A percentile compares a stretch with the other conserved stretches of the same genome.
Conservation (phyloP, 495 filamentous ascomycete genomes). For the Pyronema omphalodes region DNA sequence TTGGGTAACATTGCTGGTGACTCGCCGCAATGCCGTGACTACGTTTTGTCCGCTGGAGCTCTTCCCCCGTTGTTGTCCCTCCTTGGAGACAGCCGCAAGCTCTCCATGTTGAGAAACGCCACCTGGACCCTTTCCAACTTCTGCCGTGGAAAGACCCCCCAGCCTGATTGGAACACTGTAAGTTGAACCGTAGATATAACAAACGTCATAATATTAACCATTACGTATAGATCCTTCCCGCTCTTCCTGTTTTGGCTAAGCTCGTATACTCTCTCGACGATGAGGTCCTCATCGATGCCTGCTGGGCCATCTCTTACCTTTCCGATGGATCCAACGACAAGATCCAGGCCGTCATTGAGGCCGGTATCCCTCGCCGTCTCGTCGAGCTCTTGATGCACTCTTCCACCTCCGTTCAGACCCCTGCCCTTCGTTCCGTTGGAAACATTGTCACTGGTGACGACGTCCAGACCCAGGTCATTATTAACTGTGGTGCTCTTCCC, state of each 20-base stretch:
- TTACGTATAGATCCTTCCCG: conserved; percentile 63
- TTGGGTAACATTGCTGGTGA: conserved; percentile 98
- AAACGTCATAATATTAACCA: conserved; percentile 12
- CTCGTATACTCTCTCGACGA: conserved; percentile 97
- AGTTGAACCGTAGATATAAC: conserved; percentile 25
- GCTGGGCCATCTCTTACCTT: conserved; percentile 98
- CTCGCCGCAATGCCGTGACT: conserved; percentile 91
- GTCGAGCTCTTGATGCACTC: conserved; percentile 97
- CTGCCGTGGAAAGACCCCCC: conserved; percentile 97
- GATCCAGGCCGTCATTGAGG: conserved; percentile 98
- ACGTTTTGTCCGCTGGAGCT: conserved; percentile 75
- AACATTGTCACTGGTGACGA: conserved; percentile 99
- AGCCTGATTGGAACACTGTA: conserved; percentile 95
- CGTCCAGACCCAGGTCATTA: conserved; percentile 97
- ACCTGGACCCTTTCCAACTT: conserved; percentile 99
- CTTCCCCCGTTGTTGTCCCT: conserved; percentile 73
- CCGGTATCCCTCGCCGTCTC: conserved; percentile 87
- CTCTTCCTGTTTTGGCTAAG: conserved; percentile 91
- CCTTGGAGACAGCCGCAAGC: conserved; percentile 91
- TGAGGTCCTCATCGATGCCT: conserved; percentile 96
- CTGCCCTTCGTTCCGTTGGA: conserved; percentile 87
- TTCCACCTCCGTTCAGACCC: conserved; percentile 97
- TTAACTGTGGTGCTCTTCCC: conserved; percentile 88
- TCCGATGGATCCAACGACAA: conserved; percentile 99
- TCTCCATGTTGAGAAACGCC: conserved; percentile 97